phyloP scores from a whole-genome alignment of 345 rosid genomes.

The Anastatica hierochuntica region DNA sequence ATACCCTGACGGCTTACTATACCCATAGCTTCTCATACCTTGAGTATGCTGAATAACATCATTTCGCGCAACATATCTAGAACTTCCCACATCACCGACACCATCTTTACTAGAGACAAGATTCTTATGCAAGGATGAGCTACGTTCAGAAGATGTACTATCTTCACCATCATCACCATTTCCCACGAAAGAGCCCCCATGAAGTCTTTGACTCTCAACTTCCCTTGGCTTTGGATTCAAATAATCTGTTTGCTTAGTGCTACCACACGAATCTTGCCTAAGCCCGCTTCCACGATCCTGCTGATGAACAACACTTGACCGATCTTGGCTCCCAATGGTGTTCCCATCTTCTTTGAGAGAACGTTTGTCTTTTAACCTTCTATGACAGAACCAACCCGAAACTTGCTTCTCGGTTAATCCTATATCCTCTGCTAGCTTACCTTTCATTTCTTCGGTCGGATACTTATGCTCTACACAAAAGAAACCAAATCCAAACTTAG shows the following conservation, averaged over 20 bases:
- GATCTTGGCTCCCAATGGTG: conserved; percentile 63
- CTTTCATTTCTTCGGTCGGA: conserved; percentile 77
- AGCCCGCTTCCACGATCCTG: conserved; percentile 84
- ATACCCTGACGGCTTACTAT: conserved; percentile 67
- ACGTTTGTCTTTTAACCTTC: conserved; percentile 82
- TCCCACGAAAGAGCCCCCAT: conserved; percentile 31
- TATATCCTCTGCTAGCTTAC: conserved; percentile 49
- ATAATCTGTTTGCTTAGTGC: conserved; percentile 73
- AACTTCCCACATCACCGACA: conserved; percentile 29
- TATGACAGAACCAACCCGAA: conserved; percentile 97
- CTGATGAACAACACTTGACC: conserved; percentile 67
- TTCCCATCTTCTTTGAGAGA: conserved; percentile 43
- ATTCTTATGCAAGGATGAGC: conserved; percentile 52
- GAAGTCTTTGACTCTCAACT: conserved; percentile 71
- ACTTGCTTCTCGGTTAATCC: conserved; percentile 91
- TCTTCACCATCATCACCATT: conserved; percentile 39
- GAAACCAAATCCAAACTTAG: background rate
- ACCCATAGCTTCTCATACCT: conserved; percentile 30
- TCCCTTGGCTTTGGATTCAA: conserved; percentile 55
- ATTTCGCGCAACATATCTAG: conserved; percentile 28
- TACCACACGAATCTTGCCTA: conserved; percentile 90
- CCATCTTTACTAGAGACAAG: conserved; percentile 31
- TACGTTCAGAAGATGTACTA: conserved; percentile 66
- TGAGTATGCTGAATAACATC: conserved; percentile 28
- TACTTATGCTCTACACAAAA: conserved; percentile 57